Base-by-base conservation (phyloP, 1,284 basidiomycete genomes). In the Austroboletus rostrupii region DNA sequence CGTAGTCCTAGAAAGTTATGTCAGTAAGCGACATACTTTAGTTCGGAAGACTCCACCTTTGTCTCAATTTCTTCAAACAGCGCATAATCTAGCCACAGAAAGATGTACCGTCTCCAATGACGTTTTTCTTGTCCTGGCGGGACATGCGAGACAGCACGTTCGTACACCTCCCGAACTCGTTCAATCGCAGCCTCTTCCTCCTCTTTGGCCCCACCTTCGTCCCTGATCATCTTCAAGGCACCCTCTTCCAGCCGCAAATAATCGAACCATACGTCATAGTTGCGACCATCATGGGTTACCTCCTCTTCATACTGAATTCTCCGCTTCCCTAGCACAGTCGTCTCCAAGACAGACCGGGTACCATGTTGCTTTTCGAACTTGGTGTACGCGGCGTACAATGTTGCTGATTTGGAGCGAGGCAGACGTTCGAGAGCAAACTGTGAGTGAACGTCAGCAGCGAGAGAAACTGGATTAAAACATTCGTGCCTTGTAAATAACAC, bases 281-380 rank as follows among this genome's bases (percentile, higher is more conserved):
- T 97, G 33, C 86, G 83, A 1, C 89, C 83, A 57, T 97, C 92
- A 54, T 94, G 88, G 7, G 81, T 70, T 2, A 97, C 69, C 69
- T 97, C 94, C 59, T 97, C 94, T 67, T 97, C 96, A 67, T 99
- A 99, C 64, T 99, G 94, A 52, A 99, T 97, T 40, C 96, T 80
- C 21, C 97, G 83, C 70, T 98, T 99, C 43, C 95, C 95, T 0
- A 97, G 79, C 1, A 99, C 96, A 3, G 96, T 99, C 26, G 87
- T 81, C 67, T 98, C 96, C 20, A 99, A 84, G 0, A 91, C 87
- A 16, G 83, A 79, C 17, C 92, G 84, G 31, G 89, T 87, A 26
- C 97, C 96, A 61, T 96, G 94, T 66, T 98, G 97, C 71, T 99
- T 99, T 73, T 99, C 97, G 59, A 99, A 98, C 65, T 92, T 92